A percentile compares a stretch with the other conserved stretches of the same genome.
Evolutionary conservation across 2,329 filamentous ascomycete species (phyloP).

Genomic region (Neodidymelliopsis sp.): DNA sequence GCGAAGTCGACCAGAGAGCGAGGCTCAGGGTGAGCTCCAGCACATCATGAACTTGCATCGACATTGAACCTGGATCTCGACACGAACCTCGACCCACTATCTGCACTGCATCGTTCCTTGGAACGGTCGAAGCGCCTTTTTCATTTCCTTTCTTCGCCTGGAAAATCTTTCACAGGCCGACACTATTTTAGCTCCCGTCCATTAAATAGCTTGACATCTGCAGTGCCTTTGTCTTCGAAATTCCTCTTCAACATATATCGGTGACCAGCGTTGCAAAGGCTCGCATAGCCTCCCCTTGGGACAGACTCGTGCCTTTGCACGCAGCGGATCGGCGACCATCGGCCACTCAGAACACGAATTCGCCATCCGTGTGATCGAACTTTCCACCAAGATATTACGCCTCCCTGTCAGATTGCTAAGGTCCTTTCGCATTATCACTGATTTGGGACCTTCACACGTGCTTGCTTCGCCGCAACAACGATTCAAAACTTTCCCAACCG

Average conservation of each 20-base stretch:
- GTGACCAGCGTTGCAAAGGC: conserved; percentile 26
- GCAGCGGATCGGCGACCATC: conserved; percentile 30
- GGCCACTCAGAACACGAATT: conserved; percentile 26
- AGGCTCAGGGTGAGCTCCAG: conserved; percentile 18
- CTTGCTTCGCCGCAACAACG: conserved; percentile 16
- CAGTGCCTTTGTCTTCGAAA: conserved; percentile 23
- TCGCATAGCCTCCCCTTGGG: conserved; percentile 27
- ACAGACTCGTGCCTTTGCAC: conserved; percentile 42
- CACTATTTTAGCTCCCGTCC: conserved; percentile 46
- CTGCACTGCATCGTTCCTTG: conserved; percentile 24
- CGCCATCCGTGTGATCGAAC: conserved; percentile 20
- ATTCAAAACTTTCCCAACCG: conserved; percentile 5
- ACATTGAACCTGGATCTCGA: conserved; percentile 4
- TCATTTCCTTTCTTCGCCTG: conserved; percentile 35
- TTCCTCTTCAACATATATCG: conserved; percentile 17
- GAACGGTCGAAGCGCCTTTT: conserved; percentile 28
- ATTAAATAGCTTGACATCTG: conserved; percentile 34
- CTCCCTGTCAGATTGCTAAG: conserved; percentile 14
- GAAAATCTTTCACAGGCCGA: conserved; percentile 35
- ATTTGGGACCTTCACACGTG: conserved; percentile 21
- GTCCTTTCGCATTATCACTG: conserved; percentile 2
- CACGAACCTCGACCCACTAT: conserved; percentile 28
- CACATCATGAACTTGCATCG: neutral
- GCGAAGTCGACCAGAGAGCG: conserved; percentile 10
- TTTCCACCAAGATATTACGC: conserved; percentile 19